Evolutionary conservation across 179 eudicot genomes (phyloP), one percentile per base, ranked within the genome.

Genomic region (Pouteria campechiana): DNA sequence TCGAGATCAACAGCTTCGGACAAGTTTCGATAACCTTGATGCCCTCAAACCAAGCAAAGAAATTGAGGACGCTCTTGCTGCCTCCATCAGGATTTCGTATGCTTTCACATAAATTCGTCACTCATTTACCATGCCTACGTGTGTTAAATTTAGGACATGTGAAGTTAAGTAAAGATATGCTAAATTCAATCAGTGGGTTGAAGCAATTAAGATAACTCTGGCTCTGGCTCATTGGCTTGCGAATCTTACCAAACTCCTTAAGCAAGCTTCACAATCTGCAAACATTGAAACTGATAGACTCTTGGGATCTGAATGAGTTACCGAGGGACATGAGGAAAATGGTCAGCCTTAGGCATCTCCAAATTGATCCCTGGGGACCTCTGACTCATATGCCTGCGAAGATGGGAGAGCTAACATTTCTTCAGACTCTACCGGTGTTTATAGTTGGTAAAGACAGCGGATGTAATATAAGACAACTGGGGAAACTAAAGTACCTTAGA

Each of bases 261-360:
- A 8, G 12, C 4, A 16, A 2, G 21, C 17, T 43, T 32, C 7
- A 1, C 6, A 29, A 45, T 31, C 31, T 45, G 37, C 15, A 45
- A 5, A 31, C 37, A 19, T 3, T 45, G 7, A 17, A 45, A 21
- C 39, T 46, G 11, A 29, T 14, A 24, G 39, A 14, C 1, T 46
- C 38, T 21, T 2, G 7, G 0, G 1, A 18, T 6, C 51, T 46
- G 1, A 13, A 46, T 3, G 28, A 12, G 22, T 32, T 46, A 8
- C 29, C n/a, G 2, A 6, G 17, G 17, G 19, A 32, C 3, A 14
- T 18, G 9, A 17, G 11, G 9, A 17, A 29, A 2, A 8, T 28
- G 25, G 36, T 44, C 17, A 44, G 19, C 12, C 29, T 46, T 9
- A 32, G 39, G 39, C 39, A 46, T 30, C 14, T 46, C 13, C 17